Evolutionary conservation across 2,329 filamentous ascomycete genomes (phyloP), one percentile per base, ranked within the genome.

Genomic region (Talaromyces islandicus): DNA sequence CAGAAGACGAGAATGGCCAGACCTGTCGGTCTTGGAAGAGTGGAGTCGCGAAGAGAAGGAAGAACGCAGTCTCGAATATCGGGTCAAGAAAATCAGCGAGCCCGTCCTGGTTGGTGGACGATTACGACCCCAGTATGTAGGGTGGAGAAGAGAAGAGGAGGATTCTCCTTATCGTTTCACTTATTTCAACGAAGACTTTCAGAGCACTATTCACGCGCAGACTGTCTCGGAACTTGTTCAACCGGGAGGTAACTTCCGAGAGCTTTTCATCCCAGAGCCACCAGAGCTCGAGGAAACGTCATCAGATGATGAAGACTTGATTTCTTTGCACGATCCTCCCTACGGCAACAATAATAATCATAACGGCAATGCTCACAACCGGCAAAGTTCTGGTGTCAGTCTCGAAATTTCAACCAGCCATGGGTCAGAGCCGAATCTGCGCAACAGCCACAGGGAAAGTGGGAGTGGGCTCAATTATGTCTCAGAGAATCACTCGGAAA

Each of bases 141-240:
- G 85, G 14, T 99, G 93, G 93, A 93, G 91, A 72, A 85, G 89
- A 43, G 87, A 90, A 57, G 90, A 94, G 64, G 92, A 96, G 62
- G 93, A 97, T 65, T 86, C 88, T 0, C 94, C 94, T 0, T 97
- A 95, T 73, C 85, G 94, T 27, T 99, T 97, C 73, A 97, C 94
- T 0, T 99, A 99, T 74, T 99, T 99, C 81, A 97, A 97, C 73
- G 94, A 97, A 71, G 91, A 96, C 64, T 91, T 97, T 59, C 89
- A 91, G 68, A 95, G 90, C 73, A 99, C 94, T 0, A 95, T 99
- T 63, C 94, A 99, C 74, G 94, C 92, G 62, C 91, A 96, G 74
- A 94, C 89, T 0, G 96, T 99, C 60, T 96, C 92, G 2, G 94
- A 97, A 72, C 83, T 99, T 21, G 84, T 95, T 9, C 92, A 96